phyloP scores from a whole-genome alignment of 257 asterid species.

The Rhazya stricta region DNA sequence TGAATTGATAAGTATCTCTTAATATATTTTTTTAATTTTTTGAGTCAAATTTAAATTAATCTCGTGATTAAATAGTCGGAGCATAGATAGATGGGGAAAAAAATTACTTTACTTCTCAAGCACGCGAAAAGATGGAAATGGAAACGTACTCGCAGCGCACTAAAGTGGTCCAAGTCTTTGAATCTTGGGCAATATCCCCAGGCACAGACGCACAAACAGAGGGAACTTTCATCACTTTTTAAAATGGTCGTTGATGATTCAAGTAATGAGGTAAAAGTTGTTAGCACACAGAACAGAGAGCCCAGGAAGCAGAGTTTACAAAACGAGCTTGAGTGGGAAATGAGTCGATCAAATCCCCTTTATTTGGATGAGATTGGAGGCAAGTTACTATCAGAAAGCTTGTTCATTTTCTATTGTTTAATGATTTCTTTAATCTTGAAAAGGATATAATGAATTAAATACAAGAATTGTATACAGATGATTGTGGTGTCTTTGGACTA shows the following conservation, averaged over 20 bases:
- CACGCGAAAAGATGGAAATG: not conserved
- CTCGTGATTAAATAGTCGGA: too few relatives aligned
- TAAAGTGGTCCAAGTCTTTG: not conserved
- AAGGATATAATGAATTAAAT: conserved; percentile 25
- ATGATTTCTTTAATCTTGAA: conserved; percentile 27
- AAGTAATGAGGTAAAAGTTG: conserved; percentile 22
- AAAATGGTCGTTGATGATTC: conserved; percentile 12
- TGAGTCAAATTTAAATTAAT: too few relatives aligned
- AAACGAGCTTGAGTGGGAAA: conserved; percentile 22
- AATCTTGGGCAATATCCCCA: too few relatives aligned
- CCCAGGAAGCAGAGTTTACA: conserved; percentile 3
- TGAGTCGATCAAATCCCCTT: conserved; percentile 24
- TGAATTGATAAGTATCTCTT: too few relatives aligned
- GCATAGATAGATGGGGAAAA: too few relatives aligned
- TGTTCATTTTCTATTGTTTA: conserved; percentile 27
- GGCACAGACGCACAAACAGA: not conserved
- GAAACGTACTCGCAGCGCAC: not conserved
- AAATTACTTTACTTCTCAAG: not conserved
- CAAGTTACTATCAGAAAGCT: conserved; percentile 15
- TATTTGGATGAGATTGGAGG: conserved; percentile 14
- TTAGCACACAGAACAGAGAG: conserved; percentile 4
- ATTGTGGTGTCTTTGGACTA: conserved; percentile 7
- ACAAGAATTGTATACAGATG: conserved; percentile 1
- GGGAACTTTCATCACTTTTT: not conserved
- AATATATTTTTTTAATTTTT: too few relatives aligned